phyloP scores from a whole-genome alignment of 345 rosid genomes.

The Brassica cretica region DNA sequence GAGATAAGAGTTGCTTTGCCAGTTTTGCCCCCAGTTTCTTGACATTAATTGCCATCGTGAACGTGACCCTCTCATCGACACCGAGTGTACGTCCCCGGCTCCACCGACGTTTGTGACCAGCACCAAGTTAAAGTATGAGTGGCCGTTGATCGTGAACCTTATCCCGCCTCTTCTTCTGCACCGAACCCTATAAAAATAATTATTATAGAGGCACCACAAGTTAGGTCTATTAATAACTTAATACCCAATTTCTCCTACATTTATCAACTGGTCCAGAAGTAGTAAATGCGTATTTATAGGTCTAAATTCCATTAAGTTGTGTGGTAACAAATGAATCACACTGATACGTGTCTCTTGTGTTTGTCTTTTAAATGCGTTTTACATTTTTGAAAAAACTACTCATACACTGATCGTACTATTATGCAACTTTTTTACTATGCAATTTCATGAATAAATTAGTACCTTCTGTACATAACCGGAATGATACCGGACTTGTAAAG shows the following conservation, averaged over 20 bases:
- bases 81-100: slow-evolving; percentile 69
- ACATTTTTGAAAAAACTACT: not conserved
- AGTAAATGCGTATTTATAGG: slow-evolving; percentile 23
- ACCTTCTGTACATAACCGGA: slow-evolving; percentile 76
- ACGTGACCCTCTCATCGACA: slow-evolving; percentile 62
- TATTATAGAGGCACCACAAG: not conserved
- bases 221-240: slow-evolving; percentile 14
- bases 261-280: slow-evolving; percentile 26
- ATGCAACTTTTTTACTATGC: not conserved
- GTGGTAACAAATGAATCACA: too few relatives aligned
- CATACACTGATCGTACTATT: too few relatives aligned
- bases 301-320: not conserved
- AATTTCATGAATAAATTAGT: not conserved
- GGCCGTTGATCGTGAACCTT: slow-evolving; percentile 73
- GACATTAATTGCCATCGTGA: slow-evolving; percentile 71
- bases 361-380: too few relatives aligned
- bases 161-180: slow-evolving; percentile 71
- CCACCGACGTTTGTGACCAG: slow-evolving; percentile 75
- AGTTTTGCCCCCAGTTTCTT: slow-evolving; percentile 86
- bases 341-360: too few relatives aligned
- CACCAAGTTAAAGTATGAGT: slow-evolving; percentile 76
- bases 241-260: slow-evolving; percentile 26
- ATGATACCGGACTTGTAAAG: slow-evolving; percentile 67
- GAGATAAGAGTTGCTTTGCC: slow-evolving; percentile 77
- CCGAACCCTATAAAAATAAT: slow-evolving; percentile 46